Conservation (phyloP, 768 basidiomycete species). For the Mycena indigotica region DNA sequence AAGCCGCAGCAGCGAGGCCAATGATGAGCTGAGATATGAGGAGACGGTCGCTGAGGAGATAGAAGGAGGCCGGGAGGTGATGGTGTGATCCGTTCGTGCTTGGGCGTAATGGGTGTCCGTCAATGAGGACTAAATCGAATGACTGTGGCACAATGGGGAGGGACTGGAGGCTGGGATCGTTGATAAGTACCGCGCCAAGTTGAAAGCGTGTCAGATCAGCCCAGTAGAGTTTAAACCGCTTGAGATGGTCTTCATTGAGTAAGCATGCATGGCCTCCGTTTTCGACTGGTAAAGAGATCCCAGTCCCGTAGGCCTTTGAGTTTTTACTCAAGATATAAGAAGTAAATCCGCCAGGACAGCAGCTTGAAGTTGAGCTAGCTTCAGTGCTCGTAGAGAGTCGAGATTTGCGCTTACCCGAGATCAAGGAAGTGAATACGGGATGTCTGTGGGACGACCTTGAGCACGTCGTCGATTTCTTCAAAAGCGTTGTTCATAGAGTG, state of each 20-base stretch:
- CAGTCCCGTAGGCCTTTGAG: conserved; percentile 23
- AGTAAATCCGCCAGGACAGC: conserved; percentile 34
- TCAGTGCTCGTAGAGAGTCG: not conserved
- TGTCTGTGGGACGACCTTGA: conserved; percentile 18
- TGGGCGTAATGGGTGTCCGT: conserved; percentile 37
- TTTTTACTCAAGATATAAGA: conserved; percentile 33
- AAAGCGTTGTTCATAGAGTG: conserved; percentile 24
- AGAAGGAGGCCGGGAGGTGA: not conserved
- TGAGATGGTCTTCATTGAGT: conserved; percentile 21
- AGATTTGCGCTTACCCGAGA: conserved; percentile 26
- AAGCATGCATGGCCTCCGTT: conserved; percentile 29
- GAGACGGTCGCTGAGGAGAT: conserved; percentile 27
- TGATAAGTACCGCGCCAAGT: conserved; percentile 34
- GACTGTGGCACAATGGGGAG: conserved; percentile 15
- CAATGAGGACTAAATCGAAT: conserved; percentile 36
- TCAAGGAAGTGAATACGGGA: conserved; percentile 29
- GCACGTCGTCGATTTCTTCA: conserved; percentile 26
- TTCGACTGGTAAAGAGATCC: conserved; percentile 29
- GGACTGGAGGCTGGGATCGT: conserved; percentile 16
- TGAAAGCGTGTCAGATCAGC: conserved; percentile 30
- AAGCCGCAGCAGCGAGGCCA: conserved; percentile 25
- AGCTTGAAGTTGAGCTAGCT: conserved; percentile 20
- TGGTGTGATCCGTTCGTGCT: conserved; percentile 5
- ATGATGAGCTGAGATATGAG: conserved; percentile 35
- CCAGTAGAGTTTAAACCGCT: conserved; percentile 28